These are phyloP conservation scores for Claviceps sp. DNA, from an alignment of 2,329 filamentous ascomycete genomes.

Conservation along the genomic window DNA sequence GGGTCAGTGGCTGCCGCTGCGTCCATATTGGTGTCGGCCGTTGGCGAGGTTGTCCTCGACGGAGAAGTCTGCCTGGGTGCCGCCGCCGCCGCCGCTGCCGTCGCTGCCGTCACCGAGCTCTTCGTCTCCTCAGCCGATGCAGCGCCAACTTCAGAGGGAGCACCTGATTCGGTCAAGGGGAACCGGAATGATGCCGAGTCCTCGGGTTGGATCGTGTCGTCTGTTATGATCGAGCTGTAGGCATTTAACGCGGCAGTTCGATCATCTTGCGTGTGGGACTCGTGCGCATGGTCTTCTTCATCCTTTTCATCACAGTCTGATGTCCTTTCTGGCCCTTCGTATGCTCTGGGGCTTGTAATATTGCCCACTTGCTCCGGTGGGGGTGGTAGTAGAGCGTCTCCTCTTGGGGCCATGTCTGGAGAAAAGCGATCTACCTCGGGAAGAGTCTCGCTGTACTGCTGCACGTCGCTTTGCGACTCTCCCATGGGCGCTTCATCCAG, in stretches of 20 bases:
- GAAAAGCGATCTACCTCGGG: background rate
- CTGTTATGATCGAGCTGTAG: conserved; percentile 21
- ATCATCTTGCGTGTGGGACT: conserved; percentile 9
- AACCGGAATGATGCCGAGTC: conserved; percentile 23
- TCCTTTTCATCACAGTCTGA: conserved; percentile 15
- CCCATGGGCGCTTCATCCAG: conserved; percentile 5
- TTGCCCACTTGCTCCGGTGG: conserved; percentile 28
- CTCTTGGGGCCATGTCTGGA: background rate
- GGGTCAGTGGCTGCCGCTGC: background rate
- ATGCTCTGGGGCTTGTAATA: conserved; percentile 21
- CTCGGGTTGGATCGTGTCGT: conserved; percentile 25
- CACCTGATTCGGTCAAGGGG: conserved; percentile 16
- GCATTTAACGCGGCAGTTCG: conserved; percentile 13
- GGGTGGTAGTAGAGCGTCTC: conserved; percentile 19
- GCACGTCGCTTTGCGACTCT: background rate
- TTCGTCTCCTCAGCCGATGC: conserved; percentile 11
- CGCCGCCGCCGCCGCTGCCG: conserved; percentile 1
- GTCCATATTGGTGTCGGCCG: background rate
- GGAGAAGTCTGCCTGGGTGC: conserved; percentile 1
- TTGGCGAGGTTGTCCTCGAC: conserved; percentile 11
- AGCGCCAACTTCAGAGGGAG: conserved; percentile 15
- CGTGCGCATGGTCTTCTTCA: conserved; percentile 13
- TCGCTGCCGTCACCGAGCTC: too few relatives aligned
- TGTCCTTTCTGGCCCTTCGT: conserved; percentile 12
- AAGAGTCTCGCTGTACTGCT: too few relatives aligned